Evolutionary conservation across 371 early-diverging fungal genomes (phyloP), one percentile per base, ranked within the genome.

Genomic region (Circinella umbellata): DNA sequence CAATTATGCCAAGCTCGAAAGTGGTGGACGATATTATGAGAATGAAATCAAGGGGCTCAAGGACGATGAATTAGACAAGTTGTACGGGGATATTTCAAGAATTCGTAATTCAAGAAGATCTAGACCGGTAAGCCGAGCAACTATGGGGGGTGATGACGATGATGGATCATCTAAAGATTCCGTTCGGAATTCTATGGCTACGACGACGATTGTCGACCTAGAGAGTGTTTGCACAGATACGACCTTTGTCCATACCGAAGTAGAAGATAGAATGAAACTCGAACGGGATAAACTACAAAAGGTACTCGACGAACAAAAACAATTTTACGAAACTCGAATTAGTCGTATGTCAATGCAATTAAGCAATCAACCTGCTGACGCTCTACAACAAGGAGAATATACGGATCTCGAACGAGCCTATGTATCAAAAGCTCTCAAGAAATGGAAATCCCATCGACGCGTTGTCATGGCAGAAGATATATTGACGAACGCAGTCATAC

Each of bases 1-100:
- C 93, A 90, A 88, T 61, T 92, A 85, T 74, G 95, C 95, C 0
- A 87, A 88, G 66, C 79, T 84, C 38, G 95, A 95, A 70, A 90
- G 89, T 1, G 84, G 85, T 9, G 72, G 85, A 17, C 86, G 86
- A 53, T 71, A 81, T n/a, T 81, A 82, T 65, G 70, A 80, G 47
- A 42, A 82, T 65, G 85, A 83, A 48, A 80, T 88, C 63, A 77
- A 76, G 48, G 86, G 80, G 8, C 77, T 85, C 20, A 85, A 85
- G 62, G 86, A 88, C 60, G 88, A 91, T 65, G 88, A 91, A 57
- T 69, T 89, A 9, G 88, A 89, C 60, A 81, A 83, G 18, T 53
- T 90, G 0, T 86, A 85, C 69, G 89, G 87, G 54, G 87, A 84
- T 49, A 81, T 90, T 15, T 78, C 85, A 38, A 86, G 82, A 37